phyloP scores from a whole-genome alignment of 345 rosid genomes.

The Turnera subulata region DNA sequence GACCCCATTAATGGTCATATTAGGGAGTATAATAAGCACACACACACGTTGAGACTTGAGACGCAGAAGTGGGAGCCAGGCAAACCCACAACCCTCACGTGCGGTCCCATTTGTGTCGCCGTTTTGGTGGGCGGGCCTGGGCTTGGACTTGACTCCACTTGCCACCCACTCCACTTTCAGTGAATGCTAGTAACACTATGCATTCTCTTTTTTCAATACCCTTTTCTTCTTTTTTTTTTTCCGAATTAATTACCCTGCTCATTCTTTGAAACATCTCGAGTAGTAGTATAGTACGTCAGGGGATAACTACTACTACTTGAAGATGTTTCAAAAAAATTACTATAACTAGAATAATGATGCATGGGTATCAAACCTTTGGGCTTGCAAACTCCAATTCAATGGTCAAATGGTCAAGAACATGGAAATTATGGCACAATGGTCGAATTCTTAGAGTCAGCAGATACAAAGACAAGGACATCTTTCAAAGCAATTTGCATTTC shows the following conservation, averaged over 20 bases:
- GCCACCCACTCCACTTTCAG: conserved; percentile 3
- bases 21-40: conserved; percentile 16
- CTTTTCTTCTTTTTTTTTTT: too few relatives aligned
- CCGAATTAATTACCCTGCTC: too few relatives aligned
- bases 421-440: conserved; percentile 7
- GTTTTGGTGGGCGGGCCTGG: conserved; percentile 56
- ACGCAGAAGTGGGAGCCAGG: conserved; percentile 36
- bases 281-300: too few relatives aligned
- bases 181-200: not conserved
- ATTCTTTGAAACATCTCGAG: too few relatives aligned
- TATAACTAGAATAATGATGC: too few relatives aligned
- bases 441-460: not conserved
- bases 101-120: conserved; percentile 59
- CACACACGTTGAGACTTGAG: conserved; percentile 11
- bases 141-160: conserved; percentile 23
- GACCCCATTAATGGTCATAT: not conserved
- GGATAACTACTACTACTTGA: too few relatives aligned
- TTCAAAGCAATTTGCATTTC: conserved; percentile 26
- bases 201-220: too few relatives aligned
- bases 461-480: conserved; percentile 13
- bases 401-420: conserved; percentile 25
- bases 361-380: not conserved
- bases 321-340: too few relatives aligned
- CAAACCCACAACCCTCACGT: conserved; percentile 32
- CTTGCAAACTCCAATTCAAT: not conserved